Evolutionary conservation across 352 stramenopile species (phyloP), one percentile per base, ranked within the genome.

Genomic region (Phytophthora podocarpi): DNA sequence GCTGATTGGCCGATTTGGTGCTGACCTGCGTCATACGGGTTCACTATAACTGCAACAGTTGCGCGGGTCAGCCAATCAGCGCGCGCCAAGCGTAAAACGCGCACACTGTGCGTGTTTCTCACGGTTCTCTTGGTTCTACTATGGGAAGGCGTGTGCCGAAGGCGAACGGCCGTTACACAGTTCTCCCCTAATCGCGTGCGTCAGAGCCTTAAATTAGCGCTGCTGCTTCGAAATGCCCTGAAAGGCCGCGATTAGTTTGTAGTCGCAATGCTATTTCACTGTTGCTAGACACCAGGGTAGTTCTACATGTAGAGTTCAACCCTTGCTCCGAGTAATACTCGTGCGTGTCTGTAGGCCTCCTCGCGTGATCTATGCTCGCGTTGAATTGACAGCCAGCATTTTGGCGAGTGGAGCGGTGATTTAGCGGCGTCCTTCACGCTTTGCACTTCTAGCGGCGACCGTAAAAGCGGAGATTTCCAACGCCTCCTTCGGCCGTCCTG

Each of bases 141-240:
- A 57, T 66, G 15, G n/a, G n/a, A n/a, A n/a, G 30, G 26, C 12
- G n/a, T 30, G 21, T 18, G 30, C 59, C 30, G 27, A 49, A 26
- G 37, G 18, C 35, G 27, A 16, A 36, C 46, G 23, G 31, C 53
- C 34, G 62, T 67, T 71, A 48, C 56, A 18, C 3, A 35, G n/a
- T 66, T 54, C 28, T 50, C 35, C 54, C 46, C 47, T 65, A 69
- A 10, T 13, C 43, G 28, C 52, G 35, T 60, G 47, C 55, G 54
- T 70, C 54, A 70, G 60, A 70, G 60, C 40, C 32, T 40, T 27
- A 61, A 18, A 40, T n/a, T n/a, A n/a, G n/a, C n/a, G 20, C 15
- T 42, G 58, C 41, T 51, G 47, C 57, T 65, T 66, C 48, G 48
- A 66, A 54, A 66, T 49, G 46, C 28, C 47, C 32, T 46, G 42